Conservation (phyloP, 805 yeast species). For the Debaryomyces tyrocola region DNA sequence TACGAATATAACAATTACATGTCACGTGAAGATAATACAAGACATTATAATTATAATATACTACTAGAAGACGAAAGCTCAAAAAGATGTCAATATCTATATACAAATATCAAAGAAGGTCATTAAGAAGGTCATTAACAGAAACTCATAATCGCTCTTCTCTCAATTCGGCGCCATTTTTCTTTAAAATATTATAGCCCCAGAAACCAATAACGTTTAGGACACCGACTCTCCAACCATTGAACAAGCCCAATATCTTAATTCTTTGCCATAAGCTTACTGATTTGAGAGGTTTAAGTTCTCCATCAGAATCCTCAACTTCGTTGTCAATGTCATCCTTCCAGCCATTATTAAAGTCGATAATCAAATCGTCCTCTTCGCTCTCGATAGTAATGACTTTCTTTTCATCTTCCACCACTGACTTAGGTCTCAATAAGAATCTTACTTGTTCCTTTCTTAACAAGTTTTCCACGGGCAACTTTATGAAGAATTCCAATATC, state of each 20-base stretch:
- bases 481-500: slow-evolving; percentile 66
- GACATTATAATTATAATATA: neutral
- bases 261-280: slow-evolving; percentile 44
- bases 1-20: neutral
- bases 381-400: slow-evolving; percentile 43
- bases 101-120: neutral
- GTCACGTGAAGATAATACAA: neutral
- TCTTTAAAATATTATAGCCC: slow-evolving; percentile 65
- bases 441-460: slow-evolving; percentile 80
- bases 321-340: slow-evolving; percentile 35
- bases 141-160: slow-evolving; percentile 28
- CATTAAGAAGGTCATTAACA: no score
- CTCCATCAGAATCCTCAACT: slow-evolving; percentile 1
- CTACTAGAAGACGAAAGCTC: no score
- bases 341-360: slow-evolving; percentile 52
- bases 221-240: slow-evolving; percentile 91
- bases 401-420: slow-evolving; percentile 32
- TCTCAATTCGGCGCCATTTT: slow-evolving; percentile 41
- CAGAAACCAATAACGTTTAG: slow-evolving; percentile 79
- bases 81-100: neutral
- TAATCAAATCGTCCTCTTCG: slow-evolving; percentile 52
- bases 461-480: slow-evolving; percentile 84
- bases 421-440: slow-evolving; percentile 49
- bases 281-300: slow-evolving; percentile 16
- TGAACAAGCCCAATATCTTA: slow-evolving; percentile 47